Base-by-base conservation (phyloP, 108 stramenopile species). In the Parietichytrium sp. region DNA sequence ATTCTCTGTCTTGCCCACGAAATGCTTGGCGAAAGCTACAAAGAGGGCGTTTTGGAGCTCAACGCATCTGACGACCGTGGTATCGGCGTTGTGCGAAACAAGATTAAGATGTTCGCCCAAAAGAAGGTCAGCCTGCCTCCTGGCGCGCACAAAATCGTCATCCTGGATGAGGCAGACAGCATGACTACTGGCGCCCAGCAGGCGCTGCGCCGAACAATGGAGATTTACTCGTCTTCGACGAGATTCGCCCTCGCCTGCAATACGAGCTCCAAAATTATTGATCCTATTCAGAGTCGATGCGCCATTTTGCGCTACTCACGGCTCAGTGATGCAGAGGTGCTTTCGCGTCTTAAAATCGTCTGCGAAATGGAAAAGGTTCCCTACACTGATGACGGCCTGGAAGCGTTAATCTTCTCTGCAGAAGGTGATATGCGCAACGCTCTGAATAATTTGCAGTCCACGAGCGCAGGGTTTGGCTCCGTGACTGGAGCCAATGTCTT, bases 341-440 rank as follows among this genome's bases (percentile, higher is more conserved):
- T 97, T 79, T 81, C 87, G 27, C 90, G 97, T 26, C 87, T 99
- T 3, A 80, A 92, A 45, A 82, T 94, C 77, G 95, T 99, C 15
- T 95, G 94, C 81, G 87, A 92, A 52, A 82, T 87, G 13, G 98
- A 99, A 85, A 52, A 91, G 23, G 91, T 98, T 25, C 84, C 88
- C 33, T 93, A 93, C 79, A 89, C 93, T 3, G 82, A 90, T 20
- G 91, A 91, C 61, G 98, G 97, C 13, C 83, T 99, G 55, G 97
- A 96, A 78, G 98, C 98, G 4, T 92, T 99, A 80, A 89, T 99
- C 80, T 98, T 98, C 85, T 97, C 97, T 3, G 97, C 97, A 50
- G 97, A 99, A 89, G 98, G 98, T 20, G 98, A 99, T 85, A 97
- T 99, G 97, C 91, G 98, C 18, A 93, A 99, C 84, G 97, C 98